Percentiles rank a stretch among this genome's conserved stretches.
Conservation (phyloP, 140 eudicot species). For the Flaveria floridana region DNA sequence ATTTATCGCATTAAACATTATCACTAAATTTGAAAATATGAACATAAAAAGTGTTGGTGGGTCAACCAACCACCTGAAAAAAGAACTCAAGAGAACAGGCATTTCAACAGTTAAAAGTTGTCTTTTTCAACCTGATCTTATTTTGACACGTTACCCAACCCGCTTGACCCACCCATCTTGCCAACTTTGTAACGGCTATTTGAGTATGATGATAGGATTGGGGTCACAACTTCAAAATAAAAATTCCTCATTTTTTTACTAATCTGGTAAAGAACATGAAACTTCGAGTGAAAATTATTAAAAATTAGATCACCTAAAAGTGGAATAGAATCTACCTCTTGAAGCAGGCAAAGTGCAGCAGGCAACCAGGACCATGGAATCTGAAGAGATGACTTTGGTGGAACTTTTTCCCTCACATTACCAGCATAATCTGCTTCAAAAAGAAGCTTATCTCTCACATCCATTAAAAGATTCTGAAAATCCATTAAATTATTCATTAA, state of each 20-base stretch:
- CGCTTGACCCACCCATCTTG: neutral
- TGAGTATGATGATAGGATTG: neutral
- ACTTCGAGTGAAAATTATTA: neutral
- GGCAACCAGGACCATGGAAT: constrained; percentile 99
- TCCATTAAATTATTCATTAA: neutral
- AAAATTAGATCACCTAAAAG: neutral
- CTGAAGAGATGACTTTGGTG: constrained; percentile 78
- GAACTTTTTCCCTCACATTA: constrained; percentile 63
- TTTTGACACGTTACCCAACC: neutral
- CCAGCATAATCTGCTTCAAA: constrained; percentile 99
- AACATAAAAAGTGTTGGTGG: neutral
- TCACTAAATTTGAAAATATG: too few species aligned
- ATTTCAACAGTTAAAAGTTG: neutral
- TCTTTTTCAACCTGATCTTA: neutral
- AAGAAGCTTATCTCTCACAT: constrained; percentile 94
- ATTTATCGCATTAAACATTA: too few species aligned
- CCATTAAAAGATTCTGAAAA: constrained; percentile 78
- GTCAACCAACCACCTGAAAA: constrained; percentile 12
- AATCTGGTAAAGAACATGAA: neutral
- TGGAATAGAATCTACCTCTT: constrained; percentile 62
- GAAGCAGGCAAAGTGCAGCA: constrained; percentile 94
- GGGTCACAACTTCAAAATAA: neutral
- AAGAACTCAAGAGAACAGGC: neutral
- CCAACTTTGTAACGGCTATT: neutral
- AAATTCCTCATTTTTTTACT: neutral